phyloP scores from a whole-genome alignment of 73 alveolate species.

The Paramecium tetraurelia region DNA sequence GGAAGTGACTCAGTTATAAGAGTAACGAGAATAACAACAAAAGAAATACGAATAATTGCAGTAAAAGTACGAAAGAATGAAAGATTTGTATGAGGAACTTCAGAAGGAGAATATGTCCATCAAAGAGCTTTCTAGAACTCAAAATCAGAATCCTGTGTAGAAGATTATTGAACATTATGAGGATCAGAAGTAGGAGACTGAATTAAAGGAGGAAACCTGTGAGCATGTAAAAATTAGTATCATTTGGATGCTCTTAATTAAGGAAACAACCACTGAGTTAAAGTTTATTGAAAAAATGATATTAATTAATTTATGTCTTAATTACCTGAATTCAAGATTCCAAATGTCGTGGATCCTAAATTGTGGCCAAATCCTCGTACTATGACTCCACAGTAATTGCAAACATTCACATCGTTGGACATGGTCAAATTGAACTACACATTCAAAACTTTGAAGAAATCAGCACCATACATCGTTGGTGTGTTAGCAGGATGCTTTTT shows the following conservation, averaged over 20 bases:
- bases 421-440: neutral
- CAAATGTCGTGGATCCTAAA: constrained; percentile 21
- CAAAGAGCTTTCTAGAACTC: neutral
- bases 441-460: neutral
- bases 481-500: constrained; percentile 8
- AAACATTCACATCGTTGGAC: constrained; percentile 1
- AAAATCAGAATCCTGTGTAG: neutral
- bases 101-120: neutral
- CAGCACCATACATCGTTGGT: neutral
- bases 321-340: constrained; percentile 5
- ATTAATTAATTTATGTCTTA: neutral
- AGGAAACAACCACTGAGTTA: neutral
- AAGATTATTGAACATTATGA: neutral
- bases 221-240: neutral
- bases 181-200: neutral
- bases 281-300: neutral
- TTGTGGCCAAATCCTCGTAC: constrained; percentile 46
- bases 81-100: neutral
- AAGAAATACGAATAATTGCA: neutral
- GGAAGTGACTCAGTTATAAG: neutral
- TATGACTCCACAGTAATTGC: neutral
- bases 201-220: neutral
- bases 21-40: neutral
- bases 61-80: neutral
- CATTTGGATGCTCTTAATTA: neutral